Evolutionary conservation across 805 yeast genomes (phyloP), one percentile per base, ranked within the genome.

Genomic region (Candida ovalis): DNA sequence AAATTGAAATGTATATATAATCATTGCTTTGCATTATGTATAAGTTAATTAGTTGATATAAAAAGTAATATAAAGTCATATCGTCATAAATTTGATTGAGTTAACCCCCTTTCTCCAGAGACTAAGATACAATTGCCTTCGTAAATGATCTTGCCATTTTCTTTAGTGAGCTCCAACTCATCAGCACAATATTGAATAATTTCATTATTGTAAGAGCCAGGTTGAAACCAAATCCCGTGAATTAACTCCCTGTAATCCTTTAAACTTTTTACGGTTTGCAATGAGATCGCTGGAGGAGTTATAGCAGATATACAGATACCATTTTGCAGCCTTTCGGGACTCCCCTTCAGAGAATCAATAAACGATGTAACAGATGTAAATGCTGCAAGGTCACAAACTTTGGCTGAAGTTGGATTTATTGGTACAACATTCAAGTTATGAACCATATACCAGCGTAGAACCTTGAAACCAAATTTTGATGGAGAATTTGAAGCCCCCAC

Each of bases 201-300:
- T 12, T 69, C 73, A 2, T 61, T 59, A 57, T 84, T 82, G 55
- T 78, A 86, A 21, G 89, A 77, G 0, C 95, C 96, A 0, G 96
- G 96, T 60, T 88, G 96, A 55, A 86, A 82, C 96, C 96, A 88
- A 15, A 86, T 68, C 1, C 84, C 81, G 56, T 76, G 76, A 15
- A 85, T 67, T 0, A 66, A 52, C 5, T 8, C 43, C 54, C 9
- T 60, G 59, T 59, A 33, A 45, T 15, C 59, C 44, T 27, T 64
- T 57, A 48, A 78, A 65, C 15, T 71, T 10, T 71, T 63, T 33
- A 82, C 59, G 0, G 74, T 61, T 6, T 72, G 62, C 17, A 74
- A 68, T 1, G 89, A 78, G 3, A 83, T 75, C 0, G 61, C 59
- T 1, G 96, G 94, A 2, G 95, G 91, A 0, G 96, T 87, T 45